Evolutionary conservation across 2,329 filamentous ascomycete genomes (phyloP).

Genomic region (Blastomyces emzantsi): DNA sequence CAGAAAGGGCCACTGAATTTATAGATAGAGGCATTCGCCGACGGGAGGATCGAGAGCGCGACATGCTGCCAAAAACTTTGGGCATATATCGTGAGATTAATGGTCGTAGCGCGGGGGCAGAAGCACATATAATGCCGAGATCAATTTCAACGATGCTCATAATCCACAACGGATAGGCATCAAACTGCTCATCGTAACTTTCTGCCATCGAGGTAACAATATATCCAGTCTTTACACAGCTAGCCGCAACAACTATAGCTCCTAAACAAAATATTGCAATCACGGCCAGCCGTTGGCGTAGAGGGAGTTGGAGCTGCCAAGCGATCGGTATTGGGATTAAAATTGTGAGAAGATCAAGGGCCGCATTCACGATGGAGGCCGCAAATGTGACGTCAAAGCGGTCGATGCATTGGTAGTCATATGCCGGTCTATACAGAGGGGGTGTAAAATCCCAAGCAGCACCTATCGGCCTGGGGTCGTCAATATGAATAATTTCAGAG

Average conservation of each 20-base stretch:
- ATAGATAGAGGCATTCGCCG: background rate
- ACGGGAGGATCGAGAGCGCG: background rate
- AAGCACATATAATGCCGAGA: slow-evolving; percentile 9
- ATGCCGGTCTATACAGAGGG: background rate
- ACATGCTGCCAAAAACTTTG: slow-evolving; percentile 4
- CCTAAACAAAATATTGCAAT: slow-evolving; percentile 7
- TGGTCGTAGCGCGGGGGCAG: slow-evolving; percentile 5
- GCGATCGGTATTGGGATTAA: slow-evolving; percentile 2
- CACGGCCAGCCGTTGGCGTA: slow-evolving; percentile 4
- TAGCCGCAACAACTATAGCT: background rate
- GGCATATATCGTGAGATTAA: slow-evolving; percentile 3
- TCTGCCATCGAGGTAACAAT: background rate
- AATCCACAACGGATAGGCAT: slow-evolving; percentile 9
- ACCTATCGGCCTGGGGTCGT: background rate
- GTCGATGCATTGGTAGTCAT: slow-evolving; percentile 2
- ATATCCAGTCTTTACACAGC: slow-evolving; percentile 1
- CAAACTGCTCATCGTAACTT: slow-evolving; percentile 8
- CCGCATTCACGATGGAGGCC: background rate
- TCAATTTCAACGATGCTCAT: slow-evolving; percentile 8
- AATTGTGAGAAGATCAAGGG: slow-evolving; percentile 8
- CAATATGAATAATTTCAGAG: background rate
- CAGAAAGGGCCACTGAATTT: background rate
- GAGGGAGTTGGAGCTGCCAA: slow-evolving; percentile 5
- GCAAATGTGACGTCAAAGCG: background rate
- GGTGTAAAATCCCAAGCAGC: slow-evolving; percentile 4